These are phyloP conservation scores for Fraxinus anomala DNA, from an alignment of 257 asterid genomes.

Conservation along the genomic window DNA sequence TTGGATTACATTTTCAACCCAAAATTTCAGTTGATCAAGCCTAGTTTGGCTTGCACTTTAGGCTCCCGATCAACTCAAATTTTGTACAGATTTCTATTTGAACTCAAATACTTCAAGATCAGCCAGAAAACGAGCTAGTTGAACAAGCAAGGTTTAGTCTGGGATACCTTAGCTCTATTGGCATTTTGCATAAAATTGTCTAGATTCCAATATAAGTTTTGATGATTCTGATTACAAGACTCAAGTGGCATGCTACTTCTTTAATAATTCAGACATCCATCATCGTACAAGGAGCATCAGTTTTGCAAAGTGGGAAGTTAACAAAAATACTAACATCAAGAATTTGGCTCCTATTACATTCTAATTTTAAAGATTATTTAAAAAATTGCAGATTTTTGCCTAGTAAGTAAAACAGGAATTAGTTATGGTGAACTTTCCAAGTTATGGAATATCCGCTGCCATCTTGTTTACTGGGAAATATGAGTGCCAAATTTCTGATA, in stretches of 20 bases:
- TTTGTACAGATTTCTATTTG: background rate
- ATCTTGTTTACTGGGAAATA: background rate
- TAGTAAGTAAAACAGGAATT: background rate
- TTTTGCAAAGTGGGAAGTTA: background rate
- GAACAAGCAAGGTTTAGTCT: background rate
- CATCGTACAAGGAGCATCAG: background rate
- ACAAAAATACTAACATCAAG: background rate
- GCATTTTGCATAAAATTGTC: background rate
- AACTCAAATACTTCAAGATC: background rate
- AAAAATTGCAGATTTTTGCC: background rate
- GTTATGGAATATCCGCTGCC: background rate
- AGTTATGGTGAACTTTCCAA: background rate
- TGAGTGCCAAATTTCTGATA: background rate
- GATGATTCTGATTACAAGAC: background rate
- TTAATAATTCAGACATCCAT: background rate
- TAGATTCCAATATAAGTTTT: background rate
- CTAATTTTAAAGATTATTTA: background rate
- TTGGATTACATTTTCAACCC: background rate
- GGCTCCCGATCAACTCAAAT: background rate
- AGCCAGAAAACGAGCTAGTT: background rate
- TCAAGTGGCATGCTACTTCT: background rate
- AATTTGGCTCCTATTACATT: background rate
- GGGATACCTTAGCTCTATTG: background rate
- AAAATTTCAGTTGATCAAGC: background rate
- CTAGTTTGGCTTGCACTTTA: background rate